Percentiles rank a stretch among this genome's conserved stretches.
phyloP scores from a whole-genome alignment of 2,329 filamentous ascomycete genomes.

The Clonostachys chloroleuca region DNA sequence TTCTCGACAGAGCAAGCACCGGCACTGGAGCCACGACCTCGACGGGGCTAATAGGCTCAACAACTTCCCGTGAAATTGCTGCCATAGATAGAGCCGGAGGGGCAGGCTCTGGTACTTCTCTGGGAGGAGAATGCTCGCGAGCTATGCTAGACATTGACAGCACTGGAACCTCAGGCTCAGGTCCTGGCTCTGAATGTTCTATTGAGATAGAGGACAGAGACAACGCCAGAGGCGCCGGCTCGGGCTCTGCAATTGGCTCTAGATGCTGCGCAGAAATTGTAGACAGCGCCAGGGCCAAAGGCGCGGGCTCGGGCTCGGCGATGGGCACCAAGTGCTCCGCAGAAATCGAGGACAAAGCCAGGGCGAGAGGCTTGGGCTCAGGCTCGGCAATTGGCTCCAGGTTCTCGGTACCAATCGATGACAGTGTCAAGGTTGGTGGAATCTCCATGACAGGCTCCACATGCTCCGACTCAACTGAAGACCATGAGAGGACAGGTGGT shows the following conservation, averaged over 20 bases:
- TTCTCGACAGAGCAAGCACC: conserved; percentile 6
- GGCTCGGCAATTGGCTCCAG: conserved; percentile 21
- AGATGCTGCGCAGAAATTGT: conserved; percentile 1
- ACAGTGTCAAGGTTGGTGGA: conserved; percentile 6
- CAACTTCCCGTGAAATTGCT: background rate
- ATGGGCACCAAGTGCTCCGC: conserved; percentile 25
- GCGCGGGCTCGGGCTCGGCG: conserved; percentile 15
- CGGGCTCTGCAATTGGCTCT: conserved; percentile 11
- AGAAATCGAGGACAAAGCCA: conserved; percentile 31
- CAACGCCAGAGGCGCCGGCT: background rate
- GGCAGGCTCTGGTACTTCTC: conserved; percentile 2
- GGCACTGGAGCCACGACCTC: conserved; percentile 5
- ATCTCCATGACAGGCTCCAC: conserved; percentile 15
- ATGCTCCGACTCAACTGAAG: conserved; percentile 24
- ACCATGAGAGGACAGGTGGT: background rate
- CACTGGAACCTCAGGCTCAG: conserved; percentile 14
- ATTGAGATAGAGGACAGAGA: conserved; percentile 3
- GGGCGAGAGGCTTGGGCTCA: conserved; percentile 11
- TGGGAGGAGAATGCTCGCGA: conserved; percentile 10
- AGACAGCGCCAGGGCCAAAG: conserved; percentile 17
- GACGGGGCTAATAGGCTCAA: background rate
- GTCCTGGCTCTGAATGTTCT: conserved; percentile 1
- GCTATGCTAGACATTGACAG: conserved; percentile 13
- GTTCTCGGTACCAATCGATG: conserved; percentile 12
- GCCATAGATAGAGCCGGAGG: background rate